Evolutionary conservation across 106 monocot species (phyloP).

Genomic region (Dendrobium officinale): DNA sequence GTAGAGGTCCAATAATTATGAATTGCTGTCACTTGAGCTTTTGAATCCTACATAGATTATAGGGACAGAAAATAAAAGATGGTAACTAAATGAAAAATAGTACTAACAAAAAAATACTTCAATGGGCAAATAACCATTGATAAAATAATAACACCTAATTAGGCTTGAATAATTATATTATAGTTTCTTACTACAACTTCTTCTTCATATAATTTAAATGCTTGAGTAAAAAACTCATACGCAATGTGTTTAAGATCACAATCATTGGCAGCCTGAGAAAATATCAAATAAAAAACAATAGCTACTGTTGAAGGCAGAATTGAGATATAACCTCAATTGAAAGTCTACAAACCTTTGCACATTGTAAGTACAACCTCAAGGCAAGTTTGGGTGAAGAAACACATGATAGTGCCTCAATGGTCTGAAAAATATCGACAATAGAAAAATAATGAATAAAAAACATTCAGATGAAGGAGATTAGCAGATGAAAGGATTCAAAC

Average conservation of each 20-base stretch:
- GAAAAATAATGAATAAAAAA: background rate
- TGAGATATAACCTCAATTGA: background rate
- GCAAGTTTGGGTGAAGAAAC: constrained; percentile 89
- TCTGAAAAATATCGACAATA: constrained; percentile 29
- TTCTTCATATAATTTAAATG: too few relatives aligned
- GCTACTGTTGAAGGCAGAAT: background rate
- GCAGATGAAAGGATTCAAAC: background rate
- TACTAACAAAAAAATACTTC: background rate
- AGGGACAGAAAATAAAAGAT: background rate
- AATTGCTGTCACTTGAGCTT: too few relatives aligned
- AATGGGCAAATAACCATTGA: too few relatives aligned
- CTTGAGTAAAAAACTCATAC: too few relatives aligned
- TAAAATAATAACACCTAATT: too few relatives aligned
- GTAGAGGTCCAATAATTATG: constrained; percentile 93
- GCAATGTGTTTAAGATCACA: too few relatives aligned
- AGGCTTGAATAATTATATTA: too few relatives aligned
- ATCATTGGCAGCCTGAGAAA: too few relatives aligned
- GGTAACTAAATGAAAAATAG: background rate
- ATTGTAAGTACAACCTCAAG: constrained; percentile 83
- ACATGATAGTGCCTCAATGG: constrained; percentile 70
- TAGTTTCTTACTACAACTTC: too few relatives aligned
- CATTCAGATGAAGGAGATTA: background rate
- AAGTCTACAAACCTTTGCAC: constrained; percentile 70
- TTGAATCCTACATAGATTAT: constrained; percentile 21
- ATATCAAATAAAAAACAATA: too few relatives aligned